A percentile compares a stretch with the other conserved stretches of the same genome.
Evolutionary conservation across 2,329 filamentous ascomycete genomes (phyloP).

Genomic region (Aspergillus versicolor): DNA sequence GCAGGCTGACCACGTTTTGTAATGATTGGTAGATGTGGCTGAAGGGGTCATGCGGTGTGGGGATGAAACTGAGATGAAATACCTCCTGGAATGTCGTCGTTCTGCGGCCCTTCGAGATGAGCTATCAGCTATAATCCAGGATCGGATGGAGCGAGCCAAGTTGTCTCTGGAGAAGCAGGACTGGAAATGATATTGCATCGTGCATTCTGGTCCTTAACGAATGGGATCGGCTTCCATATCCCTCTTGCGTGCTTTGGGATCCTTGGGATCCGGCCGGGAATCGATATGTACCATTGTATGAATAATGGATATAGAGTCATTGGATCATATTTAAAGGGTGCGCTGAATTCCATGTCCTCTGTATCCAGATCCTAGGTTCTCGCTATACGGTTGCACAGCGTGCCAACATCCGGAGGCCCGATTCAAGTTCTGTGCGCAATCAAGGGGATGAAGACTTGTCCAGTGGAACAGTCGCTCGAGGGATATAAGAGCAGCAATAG

Average conservation of each 20-base stretch:
- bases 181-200: neutral
- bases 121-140: neutral
- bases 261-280: neutral
- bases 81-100: neutral
- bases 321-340: neutral
- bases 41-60: conserved; percentile 16
- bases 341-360: neutral
- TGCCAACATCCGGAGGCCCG: neutral
- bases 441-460: neutral
- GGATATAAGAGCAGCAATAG: neutral
- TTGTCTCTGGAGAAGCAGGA: neutral
- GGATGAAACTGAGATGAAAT: conserved; percentile 6
- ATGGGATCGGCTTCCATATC: neutral
- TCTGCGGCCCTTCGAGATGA: neutral
- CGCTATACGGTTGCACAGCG: neutral
- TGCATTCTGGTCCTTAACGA: neutral
- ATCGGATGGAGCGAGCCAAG: neutral
- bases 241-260: neutral
- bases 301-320: conserved; percentile 4
- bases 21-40: conserved; percentile 20
- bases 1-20: conserved; percentile 19
- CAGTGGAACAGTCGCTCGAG: neutral
- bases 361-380: neutral
- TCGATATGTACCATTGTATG: neutral
- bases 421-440: neutral